Evolutionary conservation across 2,329 filamentous ascomycete genomes (phyloP).

Genomic region (Diaporthe capsici): DNA sequence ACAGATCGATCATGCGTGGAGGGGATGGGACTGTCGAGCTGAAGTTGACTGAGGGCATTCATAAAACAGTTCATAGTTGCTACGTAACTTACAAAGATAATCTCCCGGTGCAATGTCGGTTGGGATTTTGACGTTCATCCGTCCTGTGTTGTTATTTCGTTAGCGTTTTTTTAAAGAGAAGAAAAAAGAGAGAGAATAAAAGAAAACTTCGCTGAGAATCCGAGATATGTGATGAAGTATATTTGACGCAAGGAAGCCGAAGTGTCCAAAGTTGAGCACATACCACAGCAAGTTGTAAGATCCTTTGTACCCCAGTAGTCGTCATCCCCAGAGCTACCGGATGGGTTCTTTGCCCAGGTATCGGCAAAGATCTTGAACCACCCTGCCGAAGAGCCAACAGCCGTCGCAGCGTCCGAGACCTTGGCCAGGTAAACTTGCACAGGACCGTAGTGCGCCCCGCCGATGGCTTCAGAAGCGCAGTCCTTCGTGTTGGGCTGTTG

Average conservation of each 20-base stretch:
- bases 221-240: too few relatives aligned
- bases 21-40: background rate
- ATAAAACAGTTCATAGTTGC: background rate
- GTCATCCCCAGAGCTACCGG: constrained; percentile 54
- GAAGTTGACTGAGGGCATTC: too few relatives aligned
- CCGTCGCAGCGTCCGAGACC: constrained; percentile 60
- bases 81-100: constrained; percentile 51
- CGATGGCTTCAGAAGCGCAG: constrained; percentile 65
- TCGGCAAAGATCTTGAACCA: constrained; percentile 69
- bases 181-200: too few relatives aligned
- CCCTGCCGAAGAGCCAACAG: constrained; percentile 55
- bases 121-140: constrained; percentile 55
- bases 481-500: constrained; percentile 54
- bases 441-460: constrained; percentile 66
- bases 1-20: background rate
- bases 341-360: constrained; percentile 54
- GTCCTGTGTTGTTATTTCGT: constrained; percentile 43
- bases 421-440: constrained; percentile 64
- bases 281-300: constrained; percentile 55
- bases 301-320: constrained; percentile 63
- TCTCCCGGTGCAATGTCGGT: constrained; percentile 52
- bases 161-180: background rate
- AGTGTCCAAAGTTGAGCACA: background rate
- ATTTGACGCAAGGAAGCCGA: background rate
- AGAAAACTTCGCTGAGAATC: background rate